These are phyloP conservation scores for Aspergillus diversus DNA, from an alignment of 495 filamentous ascomycete species.

Conservation along the genomic window DNA sequence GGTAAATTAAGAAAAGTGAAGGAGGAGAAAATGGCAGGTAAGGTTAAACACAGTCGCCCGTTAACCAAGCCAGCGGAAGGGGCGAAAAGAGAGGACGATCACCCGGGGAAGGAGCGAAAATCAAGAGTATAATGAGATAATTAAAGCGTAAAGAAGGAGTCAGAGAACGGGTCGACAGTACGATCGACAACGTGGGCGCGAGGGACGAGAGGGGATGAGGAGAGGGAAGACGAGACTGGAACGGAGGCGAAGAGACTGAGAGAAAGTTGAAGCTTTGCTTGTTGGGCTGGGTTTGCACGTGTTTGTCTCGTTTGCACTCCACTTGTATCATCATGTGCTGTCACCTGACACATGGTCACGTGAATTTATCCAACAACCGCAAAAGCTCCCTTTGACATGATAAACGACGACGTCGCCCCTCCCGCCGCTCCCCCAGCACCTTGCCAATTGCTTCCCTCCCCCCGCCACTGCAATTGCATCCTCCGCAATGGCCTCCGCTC, in stretches of 20 bases:
- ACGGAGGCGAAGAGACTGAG: conserved; percentile 27
- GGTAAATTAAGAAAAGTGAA: conserved; percentile 27
- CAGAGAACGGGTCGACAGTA: conserved; percentile 21
- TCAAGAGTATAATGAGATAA: background rate
- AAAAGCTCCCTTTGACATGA: conserved; percentile 36
- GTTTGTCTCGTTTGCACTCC: conserved; percentile 30
- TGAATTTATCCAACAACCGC: conserved; percentile 28
- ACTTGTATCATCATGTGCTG: conserved; percentile 28
- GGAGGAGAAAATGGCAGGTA: conserved; percentile 17
- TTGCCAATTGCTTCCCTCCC: conserved; percentile 13
- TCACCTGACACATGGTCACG: conserved; percentile 13
- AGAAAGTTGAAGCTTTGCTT: conserved; percentile 49
- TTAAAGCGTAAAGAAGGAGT: conserved; percentile 14
- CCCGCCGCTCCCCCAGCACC: conserved; percentile 23
- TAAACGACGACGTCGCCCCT: conserved; percentile 24
- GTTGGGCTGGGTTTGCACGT: conserved; percentile 42
- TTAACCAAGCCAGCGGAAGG: conserved; percentile 30
- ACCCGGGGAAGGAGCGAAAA: conserved; percentile 17
- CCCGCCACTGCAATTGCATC: conserved; percentile 34
- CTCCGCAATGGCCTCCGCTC: conserved; percentile 51
- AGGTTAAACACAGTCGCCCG: conserved; percentile 37
- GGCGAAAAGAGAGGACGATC: conserved; percentile 20
- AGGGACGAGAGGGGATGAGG: conserved; percentile 14
- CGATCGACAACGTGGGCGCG: conserved; percentile 32
- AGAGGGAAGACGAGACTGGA: conserved; percentile 23